Evolutionary conservation across 495 filamentous ascomycete species (phyloP).

Genomic region (Podospora fimiseda): DNA sequence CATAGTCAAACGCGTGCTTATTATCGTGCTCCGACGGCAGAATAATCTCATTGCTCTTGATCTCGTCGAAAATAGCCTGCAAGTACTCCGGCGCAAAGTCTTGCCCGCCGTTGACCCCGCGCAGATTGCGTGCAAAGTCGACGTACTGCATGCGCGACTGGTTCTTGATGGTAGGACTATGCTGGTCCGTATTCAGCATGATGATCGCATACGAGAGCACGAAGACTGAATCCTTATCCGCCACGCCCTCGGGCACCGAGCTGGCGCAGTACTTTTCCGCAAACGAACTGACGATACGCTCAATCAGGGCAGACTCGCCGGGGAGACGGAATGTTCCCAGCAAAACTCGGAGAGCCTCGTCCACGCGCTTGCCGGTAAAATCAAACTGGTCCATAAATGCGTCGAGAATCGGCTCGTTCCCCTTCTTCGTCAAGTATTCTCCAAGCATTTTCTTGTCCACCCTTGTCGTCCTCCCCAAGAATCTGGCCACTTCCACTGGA

Average conservation of each 20-base stretch:
- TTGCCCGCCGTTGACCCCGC: slow-evolving; percentile 77
- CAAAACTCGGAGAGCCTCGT: slow-evolving; percentile 82
- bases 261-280: slow-evolving; percentile 78
- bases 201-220: slow-evolving; percentile 94
- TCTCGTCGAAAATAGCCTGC: slow-evolving; percentile 81
- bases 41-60: slow-evolving; percentile 90
- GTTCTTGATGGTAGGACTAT: slow-evolving; percentile 84
- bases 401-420: slow-evolving; percentile 71
- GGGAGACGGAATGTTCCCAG: slow-evolving; percentile 91
- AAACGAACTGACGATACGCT: slow-evolving; percentile 83
- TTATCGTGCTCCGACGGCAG: slow-evolving; percentile 96
- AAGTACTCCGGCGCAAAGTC: slow-evolving; percentile 85
- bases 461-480: slow-evolving; percentile 77
- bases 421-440: slow-evolving; percentile 85
- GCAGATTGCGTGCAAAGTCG: slow-evolving; percentile 80
- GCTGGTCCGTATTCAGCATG: slow-evolving; percentile 89
- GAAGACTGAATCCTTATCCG: slow-evolving; percentile 82
- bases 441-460: slow-evolving; percentile 87
- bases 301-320: slow-evolving; percentile 87
- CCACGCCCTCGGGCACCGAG: slow-evolving; percentile 65
- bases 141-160: slow-evolving; percentile 71
- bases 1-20: slow-evolving; percentile 90
- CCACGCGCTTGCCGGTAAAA: slow-evolving; percentile 77
- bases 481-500: slow-evolving; percentile 65
- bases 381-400: slow-evolving; percentile 82